Percentiles rank a stretch among this genome's conserved stretches.
Conservation (phyloP, 306 rosid species). For the Prunus persica region Prunus_persica_NCBIv2 NC_034010.1:5587001-5587500, state of each 20-base stretch:
- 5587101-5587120: not conserved
- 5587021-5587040: not conserved
- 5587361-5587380: not conserved
- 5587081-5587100: not conserved
- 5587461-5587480: not conserved
- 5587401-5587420: not conserved
- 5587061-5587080: not conserved
- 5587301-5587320: not conserved
- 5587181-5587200: not conserved
- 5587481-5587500: not conserved
- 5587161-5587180: not conserved
- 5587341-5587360: not conserved
- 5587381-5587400: not conserved
- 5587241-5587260: not conserved
- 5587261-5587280: not conserved
- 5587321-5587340: not conserved
- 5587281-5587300: not conserved
- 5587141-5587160: not conserved
- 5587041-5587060: not conserved
- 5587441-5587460: no score
- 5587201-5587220: not conserved
- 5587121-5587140: not conserved
- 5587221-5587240: not conserved
- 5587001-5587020: not conserved
- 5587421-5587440: not conserved